These are phyloP conservation scores for Pholiota molesta DNA, from an alignment of 768 basidiomycete species.

Conservation along the genomic window DNA sequence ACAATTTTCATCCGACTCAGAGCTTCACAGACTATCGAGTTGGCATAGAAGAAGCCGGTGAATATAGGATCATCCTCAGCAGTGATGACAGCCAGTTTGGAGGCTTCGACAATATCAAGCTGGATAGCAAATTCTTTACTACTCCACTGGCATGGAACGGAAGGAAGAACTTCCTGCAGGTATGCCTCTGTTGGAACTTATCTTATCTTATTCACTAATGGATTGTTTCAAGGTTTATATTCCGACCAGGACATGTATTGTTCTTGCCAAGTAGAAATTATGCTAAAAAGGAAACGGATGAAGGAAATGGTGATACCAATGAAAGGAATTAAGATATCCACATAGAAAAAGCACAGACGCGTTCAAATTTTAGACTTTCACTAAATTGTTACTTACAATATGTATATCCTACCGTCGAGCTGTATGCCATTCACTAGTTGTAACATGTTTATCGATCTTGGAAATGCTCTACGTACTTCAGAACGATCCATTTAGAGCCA, in stretches of 20 bases:
- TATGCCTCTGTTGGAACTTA: slow-evolving; percentile 30
- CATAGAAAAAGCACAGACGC: neutral
- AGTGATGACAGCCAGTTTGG: slow-evolving; percentile 90
- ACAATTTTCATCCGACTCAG: slow-evolving; percentile 93
- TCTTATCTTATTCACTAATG: slow-evolving; percentile 5
- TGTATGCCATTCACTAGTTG: neutral
- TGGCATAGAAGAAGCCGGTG: slow-evolving; percentile 83
- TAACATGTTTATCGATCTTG: neutral
- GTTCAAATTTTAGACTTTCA: neutral
- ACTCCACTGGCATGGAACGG: slow-evolving; percentile 90
- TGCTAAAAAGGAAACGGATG: neutral
- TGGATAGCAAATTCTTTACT: slow-evolving; percentile 72
- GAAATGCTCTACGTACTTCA: neutral
- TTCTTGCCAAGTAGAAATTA: slow-evolving; percentile 51
- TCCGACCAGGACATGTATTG: slow-evolving; percentile 66
- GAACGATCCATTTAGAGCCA: neutral
- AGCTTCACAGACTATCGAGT: slow-evolving; percentile 95
- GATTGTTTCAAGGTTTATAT: slow-evolving; percentile 60
- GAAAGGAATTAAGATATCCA: neutral
- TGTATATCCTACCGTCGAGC: neutral
- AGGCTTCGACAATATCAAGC: slow-evolving; percentile 81
- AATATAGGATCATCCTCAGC: slow-evolving; percentile 79
- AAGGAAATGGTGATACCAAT: neutral
- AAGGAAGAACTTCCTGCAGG: slow-evolving; percentile 90
- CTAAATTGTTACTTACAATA: neutral